phyloP scores from a whole-genome alignment of 2,329 filamentous ascomycete genomes.

The Corniculantispora saksenae region DNA sequence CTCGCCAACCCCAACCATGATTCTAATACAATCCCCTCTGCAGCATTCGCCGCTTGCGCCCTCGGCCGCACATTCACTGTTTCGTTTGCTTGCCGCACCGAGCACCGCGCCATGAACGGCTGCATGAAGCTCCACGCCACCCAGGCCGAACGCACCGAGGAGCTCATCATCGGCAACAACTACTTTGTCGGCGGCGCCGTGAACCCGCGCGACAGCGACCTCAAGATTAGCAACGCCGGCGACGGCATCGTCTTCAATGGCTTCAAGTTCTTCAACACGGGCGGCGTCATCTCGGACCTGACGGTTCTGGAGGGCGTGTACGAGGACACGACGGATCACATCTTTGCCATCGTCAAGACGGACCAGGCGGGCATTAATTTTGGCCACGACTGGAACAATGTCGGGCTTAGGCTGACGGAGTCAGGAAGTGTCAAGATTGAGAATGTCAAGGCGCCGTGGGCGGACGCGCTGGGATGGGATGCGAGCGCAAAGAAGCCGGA shows the following conservation, averaged over 20 bases:
- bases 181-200: slow-evolving; percentile 67
- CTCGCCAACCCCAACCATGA: not conserved
- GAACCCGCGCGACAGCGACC: slow-evolving; percentile 64
- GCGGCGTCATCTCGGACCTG: slow-evolving; percentile 65
- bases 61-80: slow-evolving; percentile 82
- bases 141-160: slow-evolving; percentile 68
- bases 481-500: slow-evolving; percentile 49
- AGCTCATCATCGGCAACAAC: slow-evolving; percentile 62
- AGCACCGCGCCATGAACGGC: slow-evolving; percentile 84
- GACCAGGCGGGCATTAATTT: slow-evolving; percentile 59
- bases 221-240: slow-evolving; percentile 56
- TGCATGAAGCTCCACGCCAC: slow-evolving; percentile 91
- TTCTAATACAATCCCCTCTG: not conserved
- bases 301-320: slow-evolving; percentile 65
- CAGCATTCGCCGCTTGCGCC: slow-evolving; percentile 91
- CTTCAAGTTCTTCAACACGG: slow-evolving; percentile 67
- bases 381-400: slow-evolving; percentile 64
- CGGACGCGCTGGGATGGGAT: slow-evolving; percentile 64
- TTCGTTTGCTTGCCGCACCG: slow-evolving; percentile 78
- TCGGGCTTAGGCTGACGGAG: slow-evolving; percentile 64
- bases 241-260: slow-evolving; percentile 61
- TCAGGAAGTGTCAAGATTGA: slow-evolving; percentile 63
- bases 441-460: slow-evolving; percentile 58
- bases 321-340: slow-evolving; percentile 59
- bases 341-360: slow-evolving; percentile 63